phyloP scores from a whole-genome alignment of 495 filamentous ascomycete genomes.

The Tuber microsphaerosporum region DNA sequence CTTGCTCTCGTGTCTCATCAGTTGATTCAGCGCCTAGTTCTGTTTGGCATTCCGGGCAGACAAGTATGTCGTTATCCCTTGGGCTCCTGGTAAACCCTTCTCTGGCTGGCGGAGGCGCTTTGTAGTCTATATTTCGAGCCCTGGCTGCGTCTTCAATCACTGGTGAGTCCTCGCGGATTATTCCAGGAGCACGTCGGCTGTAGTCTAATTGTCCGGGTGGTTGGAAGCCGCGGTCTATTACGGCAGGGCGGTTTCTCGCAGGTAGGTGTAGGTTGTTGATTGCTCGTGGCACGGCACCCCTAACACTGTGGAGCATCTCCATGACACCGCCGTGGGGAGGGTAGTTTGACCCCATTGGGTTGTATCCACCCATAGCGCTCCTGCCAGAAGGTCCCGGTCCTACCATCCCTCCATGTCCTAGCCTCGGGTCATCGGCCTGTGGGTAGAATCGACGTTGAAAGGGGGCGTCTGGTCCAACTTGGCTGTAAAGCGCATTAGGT shows the following conservation, averaged over 20 bases:
- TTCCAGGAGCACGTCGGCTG: slow-evolving; percentile 31
- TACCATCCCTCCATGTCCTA: slow-evolving; percentile 34
- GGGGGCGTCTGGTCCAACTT: slow-evolving; percentile 19
- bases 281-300: slow-evolving; percentile 8
- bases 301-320: slow-evolving; percentile 9
- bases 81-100: slow-evolving; percentile 60
- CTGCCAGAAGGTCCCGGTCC: slow-evolving; percentile 7
- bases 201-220: slow-evolving; percentile 41
- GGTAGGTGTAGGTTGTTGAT: slow-evolving; percentile 10
- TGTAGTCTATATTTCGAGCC: slow-evolving; percentile 47
- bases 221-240: slow-evolving; percentile 19
- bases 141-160: slow-evolving; percentile 31
- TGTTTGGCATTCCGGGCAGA: slow-evolving; percentile 65
- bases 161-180: slow-evolving; percentile 36
- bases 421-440: slow-evolving; percentile 35
- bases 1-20: slow-evolving; percentile 53
- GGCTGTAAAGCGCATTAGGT: slow-evolving; percentile 30
- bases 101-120: slow-evolving; percentile 52
- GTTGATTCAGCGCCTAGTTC: slow-evolving; percentile 54
- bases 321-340: slow-evolving; percentile 17
- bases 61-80: slow-evolving; percentile 55
- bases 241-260: slow-evolving; percentile 9
- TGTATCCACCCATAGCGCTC: not conserved
- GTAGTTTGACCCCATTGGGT: slow-evolving; percentile 11
- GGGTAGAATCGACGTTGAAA: slow-evolving; percentile 25